phyloP scores from a whole-genome alignment of 2,329 filamentous ascomycete species.

The Beauveria caledonica region DNA sequence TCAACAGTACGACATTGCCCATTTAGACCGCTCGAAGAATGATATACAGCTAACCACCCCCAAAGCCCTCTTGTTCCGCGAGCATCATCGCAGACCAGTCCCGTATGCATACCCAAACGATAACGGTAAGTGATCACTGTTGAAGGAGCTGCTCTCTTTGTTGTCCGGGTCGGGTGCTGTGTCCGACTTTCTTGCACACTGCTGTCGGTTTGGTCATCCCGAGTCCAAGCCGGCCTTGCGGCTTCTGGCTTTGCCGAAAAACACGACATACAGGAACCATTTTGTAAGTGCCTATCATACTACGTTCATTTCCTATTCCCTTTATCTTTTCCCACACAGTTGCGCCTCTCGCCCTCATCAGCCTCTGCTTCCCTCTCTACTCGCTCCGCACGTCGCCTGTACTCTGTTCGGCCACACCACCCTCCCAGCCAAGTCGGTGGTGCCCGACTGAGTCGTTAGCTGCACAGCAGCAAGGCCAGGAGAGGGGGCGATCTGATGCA shows the following conservation, averaged over 20 bases:
- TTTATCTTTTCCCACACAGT: too few relatives aligned
- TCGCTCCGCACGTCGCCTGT: background rate
- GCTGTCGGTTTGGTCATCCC: background rate
- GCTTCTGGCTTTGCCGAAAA: background rate
- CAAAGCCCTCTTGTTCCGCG: background rate
- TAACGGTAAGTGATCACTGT: background rate
- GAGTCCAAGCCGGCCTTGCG: background rate
- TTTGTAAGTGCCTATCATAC: background rate
- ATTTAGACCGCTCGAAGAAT: background rate
- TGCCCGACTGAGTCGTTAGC: background rate
- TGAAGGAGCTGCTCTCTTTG: background rate
- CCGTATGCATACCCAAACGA: background rate
- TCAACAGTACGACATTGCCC: background rate
- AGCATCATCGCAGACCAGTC: background rate
- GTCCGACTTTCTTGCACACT: background rate
- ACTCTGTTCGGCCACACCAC: background rate
- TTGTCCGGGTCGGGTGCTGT: background rate
- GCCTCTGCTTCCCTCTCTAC: background rate
- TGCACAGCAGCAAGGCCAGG: background rate
- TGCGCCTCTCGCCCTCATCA: background rate
- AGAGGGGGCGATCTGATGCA: slow-evolving; percentile 2
- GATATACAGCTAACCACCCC: background rate
- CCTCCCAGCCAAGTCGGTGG: background rate
- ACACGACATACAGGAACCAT: background rate
- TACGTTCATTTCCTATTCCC: background rate